Conservation (phyloP, 208 protist species). For the Trypanosoma mega region DNA sequence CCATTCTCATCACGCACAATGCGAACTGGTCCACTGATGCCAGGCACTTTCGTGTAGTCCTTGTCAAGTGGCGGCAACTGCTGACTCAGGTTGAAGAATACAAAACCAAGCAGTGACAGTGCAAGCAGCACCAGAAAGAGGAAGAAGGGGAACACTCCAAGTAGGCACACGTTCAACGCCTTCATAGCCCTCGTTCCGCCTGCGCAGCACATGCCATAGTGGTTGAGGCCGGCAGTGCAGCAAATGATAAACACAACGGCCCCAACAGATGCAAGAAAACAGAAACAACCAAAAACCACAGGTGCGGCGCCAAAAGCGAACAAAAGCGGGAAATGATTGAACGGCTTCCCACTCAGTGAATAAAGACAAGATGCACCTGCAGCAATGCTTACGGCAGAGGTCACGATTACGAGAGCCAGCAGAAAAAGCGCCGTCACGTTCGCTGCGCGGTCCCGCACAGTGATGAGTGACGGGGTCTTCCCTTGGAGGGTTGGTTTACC, state of each 20-base stretch:
- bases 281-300: conserved; percentile 37
- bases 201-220: conserved; percentile 58
- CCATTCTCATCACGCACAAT: conserved; percentile 50
- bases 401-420: conserved; percentile 40
- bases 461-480: no score
- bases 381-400: conserved; percentile 38
- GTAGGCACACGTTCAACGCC: conserved; percentile 30
- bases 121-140: conserved; percentile 40
- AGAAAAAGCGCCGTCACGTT: conserved; percentile 42
- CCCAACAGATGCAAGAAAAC: conserved; percentile 21
- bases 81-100: conserved; percentile 45
- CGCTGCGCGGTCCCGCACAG: no score
- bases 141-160: conserved; percentile 50
- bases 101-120: conserved; percentile 43
- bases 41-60: conserved; percentile 43
- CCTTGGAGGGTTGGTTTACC: no score
- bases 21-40: conserved; percentile 37
- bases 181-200: conserved; percentile 22
- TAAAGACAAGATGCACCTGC: conserved; percentile 40
- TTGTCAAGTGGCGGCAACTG: conserved; percentile 46
- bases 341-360: conserved; percentile 33
- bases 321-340: conserved; percentile 47
- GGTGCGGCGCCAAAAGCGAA: conserved; percentile 39
- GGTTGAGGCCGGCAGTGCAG: conserved; percentile 37
- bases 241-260: conserved; percentile 35